A percentile compares a stretch with the other conserved stretches of the same genome.
Conservation (phyloP, 2,329 filamentous ascomycete species). For the Botrytis cinerea region DNA sequence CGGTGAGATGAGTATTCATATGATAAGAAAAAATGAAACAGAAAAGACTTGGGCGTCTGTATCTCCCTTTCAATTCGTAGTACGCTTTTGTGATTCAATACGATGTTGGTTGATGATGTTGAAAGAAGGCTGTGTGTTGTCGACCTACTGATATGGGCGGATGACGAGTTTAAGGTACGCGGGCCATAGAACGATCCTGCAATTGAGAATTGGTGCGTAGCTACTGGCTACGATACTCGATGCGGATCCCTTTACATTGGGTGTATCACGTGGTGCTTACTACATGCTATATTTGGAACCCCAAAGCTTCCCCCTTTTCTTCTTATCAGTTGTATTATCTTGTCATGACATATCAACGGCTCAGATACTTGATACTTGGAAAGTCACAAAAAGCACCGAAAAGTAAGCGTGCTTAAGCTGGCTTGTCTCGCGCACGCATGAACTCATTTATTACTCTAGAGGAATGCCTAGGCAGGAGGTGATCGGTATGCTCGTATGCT, state of each 20-base stretch:
- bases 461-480: neutral
- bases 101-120: constrained; percentile 21
- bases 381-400: neutral
- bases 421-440: neutral
- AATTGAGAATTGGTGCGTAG: neutral
- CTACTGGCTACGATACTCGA: neutral
- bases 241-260: neutral
- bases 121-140: constrained; percentile 17
- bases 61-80: constrained; percentile 13
- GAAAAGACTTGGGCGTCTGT: constrained; percentile 20
- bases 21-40: constrained; percentile 23
- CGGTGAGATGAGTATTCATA: constrained; percentile 21
- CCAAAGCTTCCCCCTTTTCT: neutral
- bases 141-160: constrained; percentile 13
- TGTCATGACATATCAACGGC: neutral
- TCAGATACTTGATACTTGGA: neutral
- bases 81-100: constrained; percentile 15
- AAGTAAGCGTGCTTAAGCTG: neutral
- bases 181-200: constrained; percentile 20
- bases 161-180: constrained; percentile 19
- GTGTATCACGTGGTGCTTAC: neutral
- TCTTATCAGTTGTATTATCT: neutral
- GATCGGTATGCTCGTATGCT: neutral
- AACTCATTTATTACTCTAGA: constrained; percentile 1
- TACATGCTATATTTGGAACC: neutral